Percentiles rank a stretch among this genome's conserved stretches.
phyloP scores from a whole-genome alignment of 1,284 basidiomycete species.

The Ganoderma resinaceum region DNA sequence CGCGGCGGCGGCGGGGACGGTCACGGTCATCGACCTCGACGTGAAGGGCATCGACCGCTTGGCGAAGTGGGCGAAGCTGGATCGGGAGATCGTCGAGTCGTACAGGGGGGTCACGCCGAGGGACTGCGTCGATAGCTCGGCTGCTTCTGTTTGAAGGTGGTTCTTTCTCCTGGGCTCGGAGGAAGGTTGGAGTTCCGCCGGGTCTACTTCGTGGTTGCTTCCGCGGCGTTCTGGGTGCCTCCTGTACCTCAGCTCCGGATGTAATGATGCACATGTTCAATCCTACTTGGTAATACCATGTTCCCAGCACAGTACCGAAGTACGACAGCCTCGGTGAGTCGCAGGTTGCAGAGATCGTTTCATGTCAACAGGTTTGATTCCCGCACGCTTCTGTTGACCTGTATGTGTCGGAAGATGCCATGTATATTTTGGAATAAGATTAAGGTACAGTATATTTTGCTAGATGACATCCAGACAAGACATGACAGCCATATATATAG shows the following conservation, averaged over 20 bases:
- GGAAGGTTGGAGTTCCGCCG: not conserved
- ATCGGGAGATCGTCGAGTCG: slow-evolving; percentile 68
- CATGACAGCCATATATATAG: slow-evolving; percentile 4
- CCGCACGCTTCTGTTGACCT: too few species aligned
- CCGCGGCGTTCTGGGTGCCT: not conserved
- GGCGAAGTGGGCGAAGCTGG: slow-evolving; percentile 76
- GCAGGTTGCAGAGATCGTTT: too few species aligned
- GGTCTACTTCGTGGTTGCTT: not conserved
- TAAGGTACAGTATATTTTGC: slow-evolving; percentile 26
- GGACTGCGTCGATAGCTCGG: slow-evolving; percentile 22
- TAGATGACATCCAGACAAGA: not conserved
- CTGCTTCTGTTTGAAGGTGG: not conserved
- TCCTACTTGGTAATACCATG: not conserved
- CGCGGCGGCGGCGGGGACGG: too few species aligned
- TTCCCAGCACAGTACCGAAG: too few species aligned
- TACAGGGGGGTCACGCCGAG: slow-evolving; percentile 45
- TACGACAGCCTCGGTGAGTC: too few species aligned
- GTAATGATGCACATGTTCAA: not conserved
- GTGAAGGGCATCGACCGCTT: slow-evolving; percentile 78
- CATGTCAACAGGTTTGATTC: not conserved
- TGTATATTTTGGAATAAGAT: slow-evolving; percentile 27
- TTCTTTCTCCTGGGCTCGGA: not conserved
- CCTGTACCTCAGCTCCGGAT: not conserved
- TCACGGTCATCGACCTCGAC: slow-evolving; percentile 88
- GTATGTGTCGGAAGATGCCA: not conserved